phyloP scores from a whole-genome alignment of 2,329 filamentous ascomycete species.

The Fusarium tjaetaba region DNA sequence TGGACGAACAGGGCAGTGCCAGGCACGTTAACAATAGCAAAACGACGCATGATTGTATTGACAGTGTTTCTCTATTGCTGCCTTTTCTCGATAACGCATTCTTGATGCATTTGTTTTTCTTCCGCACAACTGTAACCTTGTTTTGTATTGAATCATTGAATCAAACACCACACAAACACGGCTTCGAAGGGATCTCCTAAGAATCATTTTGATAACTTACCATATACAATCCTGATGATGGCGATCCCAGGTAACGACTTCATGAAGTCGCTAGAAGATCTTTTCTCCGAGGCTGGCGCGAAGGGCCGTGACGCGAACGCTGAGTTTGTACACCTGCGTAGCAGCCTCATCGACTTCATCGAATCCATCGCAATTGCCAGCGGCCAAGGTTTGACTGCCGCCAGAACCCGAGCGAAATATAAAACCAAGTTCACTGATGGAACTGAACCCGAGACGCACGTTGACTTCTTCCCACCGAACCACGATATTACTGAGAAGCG shows the following conservation, averaged over 20 bases:
- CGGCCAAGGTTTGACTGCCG: conserved; percentile 17
- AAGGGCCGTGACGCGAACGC: background rate
- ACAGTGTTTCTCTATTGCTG: background rate
- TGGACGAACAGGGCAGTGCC: background rate
- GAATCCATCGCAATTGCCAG: background rate
- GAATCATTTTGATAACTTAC: background rate
- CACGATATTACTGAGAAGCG: conserved; percentile 9
- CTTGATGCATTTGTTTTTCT: background rate
- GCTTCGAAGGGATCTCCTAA: background rate
- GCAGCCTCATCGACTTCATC: conserved; percentile 25
- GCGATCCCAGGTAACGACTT: conserved; percentile 18
- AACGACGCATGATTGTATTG: background rate
- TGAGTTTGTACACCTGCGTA: conserved; percentile 29
- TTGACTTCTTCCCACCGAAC: conserved; percentile 15
- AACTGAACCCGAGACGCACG: conserved; percentile 1
- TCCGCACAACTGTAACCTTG: background rate
- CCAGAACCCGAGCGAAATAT: conserved; percentile 25
- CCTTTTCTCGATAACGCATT: background rate
- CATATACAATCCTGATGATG: background rate
- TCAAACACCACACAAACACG: background rate
- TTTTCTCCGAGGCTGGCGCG: conserved; percentile 36
- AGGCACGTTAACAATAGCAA: background rate
- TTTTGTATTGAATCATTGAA: background rate
- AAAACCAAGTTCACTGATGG: conserved; percentile 36
- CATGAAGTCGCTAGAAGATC: conserved; percentile 6